These are phyloP conservation scores for Casuarina glauca DNA, from an alignment of 306 rosid genomes.

Conservation along the genomic window DNA sequence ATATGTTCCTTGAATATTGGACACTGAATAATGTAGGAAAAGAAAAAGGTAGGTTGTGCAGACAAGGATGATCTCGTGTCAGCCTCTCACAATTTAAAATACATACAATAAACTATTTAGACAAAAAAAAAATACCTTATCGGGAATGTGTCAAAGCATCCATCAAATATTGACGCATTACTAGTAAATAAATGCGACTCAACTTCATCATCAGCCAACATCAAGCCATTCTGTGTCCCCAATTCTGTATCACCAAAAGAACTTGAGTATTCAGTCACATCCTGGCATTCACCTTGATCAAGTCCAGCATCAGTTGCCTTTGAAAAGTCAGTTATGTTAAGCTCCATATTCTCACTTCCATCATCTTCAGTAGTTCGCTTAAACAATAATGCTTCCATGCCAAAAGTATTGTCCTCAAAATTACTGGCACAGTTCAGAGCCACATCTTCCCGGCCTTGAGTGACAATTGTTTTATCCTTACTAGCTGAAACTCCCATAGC, in stretches of 20 bases:
- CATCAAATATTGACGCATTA: slow-evolving; percentile 37
- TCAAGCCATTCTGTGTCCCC: slow-evolving; percentile 37
- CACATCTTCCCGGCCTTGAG: slow-evolving; percentile 19
- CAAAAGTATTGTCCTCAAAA: slow-evolving; percentile 27
- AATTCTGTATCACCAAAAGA: slow-evolving; percentile 72
- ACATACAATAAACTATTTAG: background rate
- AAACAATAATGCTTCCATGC: slow-evolving; percentile 22
- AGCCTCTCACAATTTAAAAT: background rate
- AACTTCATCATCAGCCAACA: slow-evolving; percentile 57
- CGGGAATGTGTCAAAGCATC: slow-evolving; percentile 29
- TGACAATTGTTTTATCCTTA: slow-evolving; percentile 33
- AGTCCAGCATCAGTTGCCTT: slow-evolving; percentile 28
- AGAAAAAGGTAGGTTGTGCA: background rate
- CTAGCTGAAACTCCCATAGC: slow-evolving; percentile 31
- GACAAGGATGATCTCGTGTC: slow-evolving; percentile 3
- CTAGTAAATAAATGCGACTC: slow-evolving; percentile 38
- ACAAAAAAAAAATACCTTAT: slow-evolving; percentile 47
- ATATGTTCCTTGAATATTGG: too few species aligned
- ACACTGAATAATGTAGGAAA: background rate
- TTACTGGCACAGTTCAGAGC: slow-evolving; percentile 33
- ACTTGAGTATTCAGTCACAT: slow-evolving; percentile 60
- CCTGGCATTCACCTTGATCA: slow-evolving; percentile 35
- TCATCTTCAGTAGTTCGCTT: slow-evolving; percentile 21
- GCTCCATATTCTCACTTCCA: slow-evolving; percentile 46
- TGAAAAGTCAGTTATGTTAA: slow-evolving; percentile 42